A percentile compares a stretch with the other conserved stretches of the same genome.
phyloP scores from a whole-genome alignment of 1,284 basidiomycete genomes.

The Kalmanozyma brasiliensis region DNA sequence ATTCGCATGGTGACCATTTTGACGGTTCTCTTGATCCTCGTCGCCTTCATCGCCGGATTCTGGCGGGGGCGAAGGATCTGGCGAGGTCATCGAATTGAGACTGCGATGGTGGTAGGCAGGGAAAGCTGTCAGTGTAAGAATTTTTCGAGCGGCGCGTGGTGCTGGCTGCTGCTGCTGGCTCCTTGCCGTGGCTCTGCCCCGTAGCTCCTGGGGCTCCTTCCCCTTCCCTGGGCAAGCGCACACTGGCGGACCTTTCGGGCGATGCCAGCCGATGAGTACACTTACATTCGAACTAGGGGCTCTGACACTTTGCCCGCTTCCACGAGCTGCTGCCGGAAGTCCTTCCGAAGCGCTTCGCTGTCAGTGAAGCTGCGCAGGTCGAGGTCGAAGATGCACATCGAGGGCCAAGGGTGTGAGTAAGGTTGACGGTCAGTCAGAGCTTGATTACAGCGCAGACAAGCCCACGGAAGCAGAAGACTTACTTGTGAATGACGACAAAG shows the following conservation, averaged over 20 bases:
- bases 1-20: not conserved
- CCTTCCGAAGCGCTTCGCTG: slow-evolving; percentile 75
- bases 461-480: slow-evolving; percentile 55
- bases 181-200: too few relatives aligned
- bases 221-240: too few relatives aligned
- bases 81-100: slow-evolving; percentile 42
- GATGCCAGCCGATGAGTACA: slow-evolving; percentile 13
- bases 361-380: slow-evolving; percentile 80
- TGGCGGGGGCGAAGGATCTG: slow-evolving; percentile 39
- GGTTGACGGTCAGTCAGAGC: slow-evolving; percentile 2
- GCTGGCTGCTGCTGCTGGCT: too few relatives aligned
- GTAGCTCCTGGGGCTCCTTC: too few relatives aligned
- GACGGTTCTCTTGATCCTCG: not conserved
- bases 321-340: slow-evolving; percentile 76
- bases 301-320: slow-evolving; percentile 73
- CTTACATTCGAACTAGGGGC: slow-evolving; percentile 85
- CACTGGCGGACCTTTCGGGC: too few relatives aligned
- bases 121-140: not conserved
- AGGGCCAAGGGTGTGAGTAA: slow-evolving; percentile 1
- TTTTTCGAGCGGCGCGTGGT: not conserved
- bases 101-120: slow-evolving; percentile 3
- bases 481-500: slow-evolving; percentile 78
- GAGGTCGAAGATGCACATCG: not conserved
- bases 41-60: slow-evolving; percentile 14
- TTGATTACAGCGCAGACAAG: not conserved